Percentiles rank a stretch among this genome's conserved stretches.
These are phyloP conservation scores for Irpex rosettiformis DNA, from an alignment of 1,284 basidiomycete genomes.

Conservation along the genomic window DNA sequence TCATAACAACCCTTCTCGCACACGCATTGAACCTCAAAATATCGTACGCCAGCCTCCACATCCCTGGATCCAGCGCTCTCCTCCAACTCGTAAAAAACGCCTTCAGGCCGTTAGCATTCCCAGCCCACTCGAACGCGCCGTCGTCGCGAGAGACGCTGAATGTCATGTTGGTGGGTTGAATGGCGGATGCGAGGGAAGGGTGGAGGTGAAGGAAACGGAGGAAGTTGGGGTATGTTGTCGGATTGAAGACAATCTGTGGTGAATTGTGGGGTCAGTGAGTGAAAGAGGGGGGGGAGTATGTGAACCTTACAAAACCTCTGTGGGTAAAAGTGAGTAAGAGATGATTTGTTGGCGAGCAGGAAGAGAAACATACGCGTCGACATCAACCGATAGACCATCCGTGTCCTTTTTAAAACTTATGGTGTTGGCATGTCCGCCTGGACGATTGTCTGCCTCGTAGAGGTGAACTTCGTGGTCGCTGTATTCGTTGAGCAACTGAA, in stretches of 20 bases:
- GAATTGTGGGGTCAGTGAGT: neutral
- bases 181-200: slow-evolving; percentile 38
- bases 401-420: slow-evolving; percentile 44
- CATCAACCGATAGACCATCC: slow-evolving; percentile 36
- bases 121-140: slow-evolving; percentile 75
- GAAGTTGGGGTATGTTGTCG: slow-evolving; percentile 81
- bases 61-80: slow-evolving; percentile 59
- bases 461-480: slow-evolving; percentile 79
- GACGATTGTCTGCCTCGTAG: slow-evolving; percentile 66
- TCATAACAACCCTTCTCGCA: slow-evolving; percentile 41
- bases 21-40: slow-evolving; percentile 77
- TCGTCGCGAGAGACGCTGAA: slow-evolving; percentile 72
- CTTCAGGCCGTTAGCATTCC: slow-evolving; percentile 56
- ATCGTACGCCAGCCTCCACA: slow-evolving; percentile 80
- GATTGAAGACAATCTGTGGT: slow-evolving; percentile 74
- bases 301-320: slow-evolving; percentile 56
- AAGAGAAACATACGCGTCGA: slow-evolving; percentile 62
- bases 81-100: slow-evolving; percentile 66
- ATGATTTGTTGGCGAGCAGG: neutral
- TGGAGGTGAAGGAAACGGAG: slow-evolving; percentile 63
- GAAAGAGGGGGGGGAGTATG: neutral
- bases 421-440: slow-evolving; percentile 82
- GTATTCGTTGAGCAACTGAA: slow-evolving; percentile 70
- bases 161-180: slow-evolving; percentile 71
- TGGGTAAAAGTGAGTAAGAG: neutral